phyloP scores from a whole-genome alignment of 2,329 filamentous ascomycete species.

The Sporothrix phasma region DNA sequence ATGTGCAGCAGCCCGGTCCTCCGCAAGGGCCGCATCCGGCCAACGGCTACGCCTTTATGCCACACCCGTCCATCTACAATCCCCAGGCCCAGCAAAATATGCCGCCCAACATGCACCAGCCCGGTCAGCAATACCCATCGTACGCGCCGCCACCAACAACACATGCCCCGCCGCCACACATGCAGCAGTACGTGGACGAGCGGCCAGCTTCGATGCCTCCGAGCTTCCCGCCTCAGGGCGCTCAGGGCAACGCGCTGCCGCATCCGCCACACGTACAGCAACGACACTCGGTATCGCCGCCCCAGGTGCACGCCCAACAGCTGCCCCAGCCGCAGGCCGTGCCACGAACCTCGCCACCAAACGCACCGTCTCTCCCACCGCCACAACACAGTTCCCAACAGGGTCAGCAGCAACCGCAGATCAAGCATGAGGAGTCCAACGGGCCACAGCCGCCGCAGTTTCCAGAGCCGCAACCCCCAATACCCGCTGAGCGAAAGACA shows the following conservation, averaged over 20 bases:
- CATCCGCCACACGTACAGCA: slow-evolving; percentile 35
- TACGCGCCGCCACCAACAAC: slow-evolving; percentile 26
- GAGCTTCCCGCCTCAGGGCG: slow-evolving; percentile 49
- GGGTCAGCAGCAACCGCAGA: slow-evolving; percentile 25
- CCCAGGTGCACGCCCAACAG: slow-evolving; percentile 46
- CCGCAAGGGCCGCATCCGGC: slow-evolving; percentile 25
- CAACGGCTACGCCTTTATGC: slow-evolving; percentile 74
- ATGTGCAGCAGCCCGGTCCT: slow-evolving; percentile 52
- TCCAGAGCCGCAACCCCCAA: slow-evolving; percentile 42
- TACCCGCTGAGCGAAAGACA: slow-evolving; percentile 31
- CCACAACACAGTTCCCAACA: slow-evolving; percentile 31
- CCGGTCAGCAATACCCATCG: slow-evolving; percentile 28
- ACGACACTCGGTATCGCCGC: slow-evolving; percentile 50
- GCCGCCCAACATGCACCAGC: slow-evolving; percentile 30
- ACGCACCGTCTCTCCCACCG: slow-evolving; percentile 26
- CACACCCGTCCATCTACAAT: slow-evolving; percentile 78
- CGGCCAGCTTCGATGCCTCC: slow-evolving; percentile 64
- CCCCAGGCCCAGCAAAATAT: slow-evolving; percentile 41
- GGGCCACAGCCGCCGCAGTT: slow-evolving; percentile 7
- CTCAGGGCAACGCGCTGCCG: slow-evolving; percentile 28
- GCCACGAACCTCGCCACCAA: slow-evolving; percentile 45
- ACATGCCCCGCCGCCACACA: slow-evolving; percentile 31
- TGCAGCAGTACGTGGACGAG: slow-evolving; percentile 66
- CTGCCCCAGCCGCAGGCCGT: slow-evolving; percentile 33
- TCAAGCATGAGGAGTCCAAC: slow-evolving; percentile 6